Conservation (phyloP, 257 asterid genomes). For the Cinchona pubescens region DNA sequence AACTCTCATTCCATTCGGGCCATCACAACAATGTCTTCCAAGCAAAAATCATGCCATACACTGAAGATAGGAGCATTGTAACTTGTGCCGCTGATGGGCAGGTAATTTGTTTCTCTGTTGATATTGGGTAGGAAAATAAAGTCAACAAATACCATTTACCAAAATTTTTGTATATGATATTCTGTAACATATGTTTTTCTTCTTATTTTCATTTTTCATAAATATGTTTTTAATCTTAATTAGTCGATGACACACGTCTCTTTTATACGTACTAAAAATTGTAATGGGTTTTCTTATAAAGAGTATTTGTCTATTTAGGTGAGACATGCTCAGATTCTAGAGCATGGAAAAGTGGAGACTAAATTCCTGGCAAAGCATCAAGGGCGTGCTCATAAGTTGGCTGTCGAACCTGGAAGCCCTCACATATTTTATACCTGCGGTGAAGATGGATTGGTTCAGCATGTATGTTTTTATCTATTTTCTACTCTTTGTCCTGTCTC, state of each 20-base stretch:
- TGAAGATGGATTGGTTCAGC: slow-evolving; percentile 89
- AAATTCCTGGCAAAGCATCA: slow-evolving; percentile 54
- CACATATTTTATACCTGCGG: slow-evolving; percentile 82
- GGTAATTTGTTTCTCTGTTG: slow-evolving; percentile 38
- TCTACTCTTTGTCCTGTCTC: slow-evolving; percentile 7
- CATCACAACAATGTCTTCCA: slow-evolving; percentile 82
- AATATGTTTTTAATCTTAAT: neutral
- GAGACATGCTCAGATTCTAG: slow-evolving; percentile 71
- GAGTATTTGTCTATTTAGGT: slow-evolving; percentile 38
- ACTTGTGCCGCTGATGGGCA: slow-evolving; percentile 97
- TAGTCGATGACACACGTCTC: neutral
- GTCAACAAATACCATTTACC: neutral
- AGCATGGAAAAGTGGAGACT: slow-evolving; percentile 60
- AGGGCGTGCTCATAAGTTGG: slow-evolving; percentile 76
- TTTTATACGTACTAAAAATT: neutral
- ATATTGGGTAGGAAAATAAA: neutral
- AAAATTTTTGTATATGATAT: neutral
- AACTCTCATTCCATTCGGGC: slow-evolving; percentile 68
- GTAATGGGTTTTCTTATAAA: neutral
- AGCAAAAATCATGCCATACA: slow-evolving; percentile 83
- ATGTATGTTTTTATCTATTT: slow-evolving; percentile 45
- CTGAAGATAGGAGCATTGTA: slow-evolving; percentile 77
- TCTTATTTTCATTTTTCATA: neutral
- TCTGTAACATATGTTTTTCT: neutral
- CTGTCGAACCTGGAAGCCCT: slow-evolving; percentile 89